Evolutionary conservation across 768 basidiomycete species (phyloP).

Genomic region (Lactarius sanguifluus): DNA sequence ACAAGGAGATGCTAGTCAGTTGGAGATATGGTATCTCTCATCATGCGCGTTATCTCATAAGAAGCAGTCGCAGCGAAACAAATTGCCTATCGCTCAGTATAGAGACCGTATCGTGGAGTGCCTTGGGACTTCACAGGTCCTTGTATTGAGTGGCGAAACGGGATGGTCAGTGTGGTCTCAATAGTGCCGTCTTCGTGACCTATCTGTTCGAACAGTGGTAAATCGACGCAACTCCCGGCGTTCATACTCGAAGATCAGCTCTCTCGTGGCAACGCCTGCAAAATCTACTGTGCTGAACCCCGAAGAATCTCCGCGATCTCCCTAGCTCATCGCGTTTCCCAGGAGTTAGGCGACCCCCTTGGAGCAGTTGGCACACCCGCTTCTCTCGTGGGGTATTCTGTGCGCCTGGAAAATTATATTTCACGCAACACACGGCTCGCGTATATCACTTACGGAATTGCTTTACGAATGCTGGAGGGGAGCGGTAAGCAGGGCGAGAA

Average conservation of each 20-base stretch:
- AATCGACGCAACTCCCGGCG: constrained; percentile 93
- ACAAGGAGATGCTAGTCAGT: constrained; percentile 88
- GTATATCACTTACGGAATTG: constrained; percentile 93
- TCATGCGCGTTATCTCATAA: constrained; percentile 12
- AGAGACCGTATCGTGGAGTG: constrained; percentile 67
- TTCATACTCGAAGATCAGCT: constrained; percentile 93
- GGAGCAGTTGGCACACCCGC: constrained; percentile 71
- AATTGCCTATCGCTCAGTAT: constrained; percentile 84
- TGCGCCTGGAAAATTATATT: constrained; percentile 86
- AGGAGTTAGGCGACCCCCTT: constrained; percentile 84
- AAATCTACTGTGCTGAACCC: constrained; percentile 93
- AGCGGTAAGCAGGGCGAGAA: constrained; percentile 67
- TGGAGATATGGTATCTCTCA: not conserved
- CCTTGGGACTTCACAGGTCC: constrained; percentile 73
- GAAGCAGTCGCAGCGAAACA: constrained; percentile 65
- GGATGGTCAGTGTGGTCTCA: constrained; percentile 52
- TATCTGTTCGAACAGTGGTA: constrained; percentile 58
- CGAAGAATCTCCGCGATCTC: constrained; percentile 95
- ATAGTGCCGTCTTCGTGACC: constrained; percentile 16
- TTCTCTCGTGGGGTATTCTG: constrained; percentile 92
- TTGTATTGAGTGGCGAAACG: constrained; percentile 85
- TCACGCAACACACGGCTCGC: constrained; percentile 74
- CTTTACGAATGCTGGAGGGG: constrained; percentile 93
- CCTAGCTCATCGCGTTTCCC: constrained; percentile 90
- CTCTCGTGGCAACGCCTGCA: constrained; percentile 76